A percentile compares a stretch with the other conserved stretches of the same genome.
phyloP scores from a whole-genome alignment of 352 stramenopile species.

The Globisporangium lucens region DNA sequence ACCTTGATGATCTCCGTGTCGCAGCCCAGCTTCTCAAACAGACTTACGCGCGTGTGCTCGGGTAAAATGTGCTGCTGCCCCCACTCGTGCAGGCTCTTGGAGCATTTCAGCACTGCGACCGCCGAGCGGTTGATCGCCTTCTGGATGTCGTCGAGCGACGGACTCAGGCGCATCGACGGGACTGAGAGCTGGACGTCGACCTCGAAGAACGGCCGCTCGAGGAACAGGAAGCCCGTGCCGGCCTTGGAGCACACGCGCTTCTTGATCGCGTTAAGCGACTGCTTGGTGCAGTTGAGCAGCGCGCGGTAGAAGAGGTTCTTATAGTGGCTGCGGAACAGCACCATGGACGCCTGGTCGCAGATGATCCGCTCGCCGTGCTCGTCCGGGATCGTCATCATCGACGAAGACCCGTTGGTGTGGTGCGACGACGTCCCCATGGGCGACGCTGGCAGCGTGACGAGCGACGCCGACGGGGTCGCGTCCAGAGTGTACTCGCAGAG shows the following conservation, averaged over 20 bases:
- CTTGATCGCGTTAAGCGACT: conserved; percentile 80
- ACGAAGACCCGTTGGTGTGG: background rate
- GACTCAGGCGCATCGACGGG: conserved; percentile 73
- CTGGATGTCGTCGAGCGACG: conserved; percentile 83
- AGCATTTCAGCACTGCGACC: conserved; percentile 78
- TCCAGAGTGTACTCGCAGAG: conserved; percentile 74
- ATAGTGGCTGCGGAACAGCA: conserved; percentile 70
- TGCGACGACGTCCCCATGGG: conserved; percentile 5
- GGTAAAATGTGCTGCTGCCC: conserved; percentile 61
- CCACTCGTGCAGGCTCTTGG: conserved; percentile 79
- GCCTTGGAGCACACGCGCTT: conserved; percentile 80
- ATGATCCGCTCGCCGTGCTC: conserved; percentile 18
- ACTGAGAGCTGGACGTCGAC: conserved; percentile 84
- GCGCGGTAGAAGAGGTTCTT: conserved; percentile 80
- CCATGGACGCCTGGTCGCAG: conserved; percentile 37
- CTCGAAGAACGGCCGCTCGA: conserved; percentile 85
- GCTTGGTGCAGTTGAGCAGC: conserved; percentile 76
- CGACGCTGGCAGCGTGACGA: conserved; percentile 12
- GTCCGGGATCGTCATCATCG: conserved; percentile 14
- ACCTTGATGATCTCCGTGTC: conserved; percentile 90
- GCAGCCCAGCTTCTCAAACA: conserved; percentile 84
- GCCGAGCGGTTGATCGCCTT: conserved; percentile 80
- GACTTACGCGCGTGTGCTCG: conserved; percentile 42
- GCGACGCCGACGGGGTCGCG: conserved; percentile 8
- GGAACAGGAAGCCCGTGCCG: conserved; percentile 74